Evolutionary conservation across 768 basidiomycete genomes (phyloP).

Genomic region (Lentinula raphanica): DNA sequence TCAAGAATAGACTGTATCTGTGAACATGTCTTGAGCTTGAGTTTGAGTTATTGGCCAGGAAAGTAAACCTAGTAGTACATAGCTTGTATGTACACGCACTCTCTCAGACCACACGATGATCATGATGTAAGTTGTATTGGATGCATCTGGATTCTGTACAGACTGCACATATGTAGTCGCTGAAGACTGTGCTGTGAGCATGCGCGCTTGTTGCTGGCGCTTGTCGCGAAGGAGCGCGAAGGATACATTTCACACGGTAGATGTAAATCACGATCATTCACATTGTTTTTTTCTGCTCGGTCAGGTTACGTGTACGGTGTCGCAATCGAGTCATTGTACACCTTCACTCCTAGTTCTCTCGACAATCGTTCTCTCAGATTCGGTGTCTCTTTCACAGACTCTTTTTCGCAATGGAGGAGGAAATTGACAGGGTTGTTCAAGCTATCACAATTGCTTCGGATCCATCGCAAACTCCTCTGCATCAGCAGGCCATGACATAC

Average conservation of each 20-base stretch:
- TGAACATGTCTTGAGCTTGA: neutral
- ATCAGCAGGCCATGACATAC: conserved; percentile 85
- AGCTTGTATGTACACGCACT: too few species aligned
- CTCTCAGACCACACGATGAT: too few species aligned
- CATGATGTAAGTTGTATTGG: too few species aligned
- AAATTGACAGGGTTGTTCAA: conserved; percentile 71
- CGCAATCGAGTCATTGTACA: conserved; percentile 2
- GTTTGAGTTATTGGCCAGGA: too few species aligned
- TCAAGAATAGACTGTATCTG: neutral
- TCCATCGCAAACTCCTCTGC: conserved; percentile 61
- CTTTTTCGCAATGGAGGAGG: conserved; percentile 56
- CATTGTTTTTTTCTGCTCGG: neutral
- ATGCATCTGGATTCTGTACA: too few species aligned
- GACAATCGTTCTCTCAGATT: neutral
- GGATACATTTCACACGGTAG: neutral
- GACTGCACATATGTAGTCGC: too few species aligned
- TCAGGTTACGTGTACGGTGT: neutral
- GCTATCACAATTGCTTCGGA: conserved; percentile 88
- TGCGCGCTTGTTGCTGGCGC: too few species aligned
- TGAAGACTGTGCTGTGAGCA: too few species aligned
- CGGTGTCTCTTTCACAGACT: too few species aligned
- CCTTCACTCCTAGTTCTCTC: neutral
- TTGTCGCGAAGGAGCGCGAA: neutral
- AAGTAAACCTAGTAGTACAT: too few species aligned
- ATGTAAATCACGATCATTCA: neutral